Base-by-base conservation (phyloP, 352 stramenopile species). In the Phytophthora capsici region DNA sequence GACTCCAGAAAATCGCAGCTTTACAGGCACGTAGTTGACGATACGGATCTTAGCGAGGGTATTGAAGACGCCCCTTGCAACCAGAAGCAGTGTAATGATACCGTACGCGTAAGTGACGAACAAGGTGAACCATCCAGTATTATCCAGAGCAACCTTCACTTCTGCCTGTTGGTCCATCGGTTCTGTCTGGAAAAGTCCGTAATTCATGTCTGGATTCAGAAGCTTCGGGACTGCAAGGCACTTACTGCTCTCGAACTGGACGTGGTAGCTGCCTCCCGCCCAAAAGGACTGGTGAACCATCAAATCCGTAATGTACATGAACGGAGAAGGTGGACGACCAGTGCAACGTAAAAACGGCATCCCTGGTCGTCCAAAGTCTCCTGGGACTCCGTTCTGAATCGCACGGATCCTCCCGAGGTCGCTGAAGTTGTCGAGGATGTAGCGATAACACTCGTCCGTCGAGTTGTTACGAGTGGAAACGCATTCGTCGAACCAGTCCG, bases 271-370 rank as follows among this genome's bases (percentile, higher is more conserved):
- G 0, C 75, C 79, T 3, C 82, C 82, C 0, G 82, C 68, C 82
- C 79, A 90, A 50, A 75, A 88, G 1, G 69, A 76, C 57, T 87
- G 75, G 6, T 82, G 68, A 12, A 83, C 73, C 77, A 90, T 75
- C 41, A 88, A 57, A 55, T 90, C 82, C 7, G 82, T 86, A 10
- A 87, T 79, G 52, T 79, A 90, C 23, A 69, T 55, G 60, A 90
- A 90, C 3, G 60, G 43, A 0, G 47, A 36, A 10, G 69, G 38
- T 0, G 82, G 75, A 9, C 82, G 75, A 3, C 78, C 79, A 12
- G 55, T 51, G 47, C 82, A 90, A 23, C 78, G 75, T 20, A 90
- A 45, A 22, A 89, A 90, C 0, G 79, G 70, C 26, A 74, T 64
- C 7, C 82, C 82, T 17, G 50, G 41, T 23, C 58, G 55, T 1